phyloP scores from a whole-genome alignment of 495 filamentous ascomycete species.

The Podospora australis region DNA sequence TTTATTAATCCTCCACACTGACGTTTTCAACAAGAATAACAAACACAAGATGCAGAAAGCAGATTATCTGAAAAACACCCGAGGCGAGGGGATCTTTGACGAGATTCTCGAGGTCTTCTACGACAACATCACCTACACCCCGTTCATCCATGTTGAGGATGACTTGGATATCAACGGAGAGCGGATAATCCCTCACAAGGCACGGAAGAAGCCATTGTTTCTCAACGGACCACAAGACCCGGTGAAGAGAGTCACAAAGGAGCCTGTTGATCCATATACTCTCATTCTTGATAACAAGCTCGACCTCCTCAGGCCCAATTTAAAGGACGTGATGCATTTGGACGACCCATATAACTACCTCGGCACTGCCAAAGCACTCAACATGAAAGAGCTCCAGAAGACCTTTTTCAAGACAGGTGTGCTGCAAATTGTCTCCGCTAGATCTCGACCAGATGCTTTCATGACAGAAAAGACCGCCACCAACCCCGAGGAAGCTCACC shows the following conservation, averaged over 20 bases:
- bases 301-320: constrained; percentile 69
- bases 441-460: constrained; percentile 92
- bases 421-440: constrained; percentile 85
- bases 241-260: constrained; percentile 57
- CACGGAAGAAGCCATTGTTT: constrained; percentile 63
- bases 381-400: constrained; percentile 71
- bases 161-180: constrained; percentile 76
- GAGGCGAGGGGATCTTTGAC: constrained; percentile 79
- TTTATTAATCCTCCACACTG: constrained; percentile 90
- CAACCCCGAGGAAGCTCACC: constrained; percentile 81
- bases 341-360: constrained; percentile 89
- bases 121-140: constrained; percentile 96
- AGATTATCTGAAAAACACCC: constrained; percentile 93
- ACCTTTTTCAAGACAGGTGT: constrained; percentile 87
- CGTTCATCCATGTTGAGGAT: constrained; percentile 95
- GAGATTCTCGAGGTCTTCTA: constrained; percentile 95
- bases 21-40: constrained; percentile 99
- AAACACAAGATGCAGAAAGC: constrained; percentile 97
- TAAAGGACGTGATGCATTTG: constrained; percentile 86
- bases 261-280: constrained; percentile 91
- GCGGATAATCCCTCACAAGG: constrained; percentile 61
- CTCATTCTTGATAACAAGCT: constrained; percentile 85
- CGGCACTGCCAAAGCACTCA: constrained; percentile 64
- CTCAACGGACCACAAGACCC: constrained; percentile 59
- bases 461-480: constrained; percentile 75